Percentiles rank a stretch among this genome's conserved stretches.
Conservation (phyloP, 1,139 yeast genomes). For the Arxiozyma heterogenica region DNA sequence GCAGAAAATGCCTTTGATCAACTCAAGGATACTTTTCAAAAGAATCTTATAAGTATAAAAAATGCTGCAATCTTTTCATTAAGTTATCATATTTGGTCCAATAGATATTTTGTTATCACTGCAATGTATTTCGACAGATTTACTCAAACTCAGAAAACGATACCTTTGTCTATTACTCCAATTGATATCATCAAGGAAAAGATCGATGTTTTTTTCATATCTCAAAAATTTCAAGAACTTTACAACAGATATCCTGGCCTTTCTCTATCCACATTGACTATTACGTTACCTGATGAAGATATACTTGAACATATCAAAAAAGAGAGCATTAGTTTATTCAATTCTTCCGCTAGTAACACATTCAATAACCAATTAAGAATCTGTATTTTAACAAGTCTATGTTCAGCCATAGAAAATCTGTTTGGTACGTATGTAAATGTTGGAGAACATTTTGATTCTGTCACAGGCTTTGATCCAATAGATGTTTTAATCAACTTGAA, state of each 20-base stretch:
- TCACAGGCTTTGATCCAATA: not conserved
- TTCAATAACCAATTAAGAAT: not conserved
- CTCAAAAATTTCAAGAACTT: not conserved
- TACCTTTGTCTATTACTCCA: constrained; percentile 6
- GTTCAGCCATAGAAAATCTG: not conserved
- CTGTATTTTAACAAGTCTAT: constrained; percentile 1
- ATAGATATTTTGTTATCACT: constrained; percentile 7
- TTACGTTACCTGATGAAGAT: constrained; percentile 6
- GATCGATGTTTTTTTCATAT: constrained; percentile 1
- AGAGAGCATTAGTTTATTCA: not conserved
- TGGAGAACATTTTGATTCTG: not conserved
- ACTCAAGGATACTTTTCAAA: not conserved
- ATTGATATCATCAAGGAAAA: not conserved
- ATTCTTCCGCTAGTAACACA: not conserved
- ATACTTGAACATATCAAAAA: not conserved
- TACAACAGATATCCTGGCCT: constrained; percentile 5
- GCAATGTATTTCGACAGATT: constrained; percentile 8
- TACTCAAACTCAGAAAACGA: constrained; percentile 1
- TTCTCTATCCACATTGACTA: constrained; percentile 5
- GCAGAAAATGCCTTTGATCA: not conserved
- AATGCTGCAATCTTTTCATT: constrained; percentile 9
- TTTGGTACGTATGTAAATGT: constrained; percentile 1
- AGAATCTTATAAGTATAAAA: not conserved
- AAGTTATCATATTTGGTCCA: constrained; percentile 7
- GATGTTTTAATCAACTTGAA: constrained; percentile 11